Evolutionary conservation across 2,329 filamentous ascomycete genomes (phyloP), one percentile per base, ranked within the genome.

Genomic region (Aspergillus ochraceoroseus): DNA sequence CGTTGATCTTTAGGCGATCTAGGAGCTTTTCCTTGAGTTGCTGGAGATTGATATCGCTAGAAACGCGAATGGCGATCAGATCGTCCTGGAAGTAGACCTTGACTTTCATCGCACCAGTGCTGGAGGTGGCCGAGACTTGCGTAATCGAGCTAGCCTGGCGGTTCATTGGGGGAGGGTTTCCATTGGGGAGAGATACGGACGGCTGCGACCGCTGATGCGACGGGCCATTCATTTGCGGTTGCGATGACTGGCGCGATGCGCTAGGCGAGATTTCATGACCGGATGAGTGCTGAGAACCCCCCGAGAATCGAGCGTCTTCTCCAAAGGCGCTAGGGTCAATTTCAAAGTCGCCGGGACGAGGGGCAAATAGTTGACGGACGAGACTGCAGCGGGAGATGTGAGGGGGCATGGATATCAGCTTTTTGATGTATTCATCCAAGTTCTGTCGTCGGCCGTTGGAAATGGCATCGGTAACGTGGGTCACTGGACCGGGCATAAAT

Each of bases 401-500:
- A 0, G 77, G 70, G 2, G 87, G 86, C 64, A 96, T 83, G 23
- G 78, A 76, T 6, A 98, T 72, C 14, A 98, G 74, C 55, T 92
- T 90, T 68, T 94, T 94, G 54, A 98, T 87, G 57, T 98, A 98
- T 36, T 90, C 86, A 58, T 98, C 89, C 26, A 98, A 71, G 60
- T 94, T 95, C 62, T 92, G 86, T 44, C 92, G 80, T 52, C 92
- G 81, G 18, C 88, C 89, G 59, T 95, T 89, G 12, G 89, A 95
- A 56, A 98, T 95, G 23, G 86, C 87, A 60, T 96, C 90, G n/a
- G 90, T 98, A 41, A 96, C 90, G 65, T 94, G 95, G 51, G 89
- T 94, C 47, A 98, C 90, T 2, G 92, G 92, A 4, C 92, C 92
- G 7, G 92, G 92, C 92, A 98, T 98, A 64, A 94, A 96, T 2